These are phyloP conservation scores for Ophiocordyceps unilateralis DNA, from an alignment of 2,329 filamentous ascomycete species.

Conservation along the genomic window DNA sequence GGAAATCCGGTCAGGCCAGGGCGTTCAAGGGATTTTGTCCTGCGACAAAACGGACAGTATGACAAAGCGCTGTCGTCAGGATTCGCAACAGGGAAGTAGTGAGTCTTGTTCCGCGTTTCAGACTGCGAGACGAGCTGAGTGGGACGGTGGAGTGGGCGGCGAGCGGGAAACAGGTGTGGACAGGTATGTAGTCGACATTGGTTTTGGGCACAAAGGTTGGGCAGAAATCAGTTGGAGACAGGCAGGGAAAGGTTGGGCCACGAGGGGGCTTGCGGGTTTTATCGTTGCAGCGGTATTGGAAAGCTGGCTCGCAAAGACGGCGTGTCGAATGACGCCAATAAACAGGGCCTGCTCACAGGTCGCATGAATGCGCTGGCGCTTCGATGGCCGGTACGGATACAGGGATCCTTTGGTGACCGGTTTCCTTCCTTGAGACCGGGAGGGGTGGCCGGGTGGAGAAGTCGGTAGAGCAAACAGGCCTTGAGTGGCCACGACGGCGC, in stretches of 20 bases:
- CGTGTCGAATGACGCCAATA: slow-evolving; percentile 6
- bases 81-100: slow-evolving; percentile 10
- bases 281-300: slow-evolving; percentile 14
- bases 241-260: slow-evolving; percentile 17
- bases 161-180: slow-evolving; percentile 5
- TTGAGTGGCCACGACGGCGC: slow-evolving; percentile 19
- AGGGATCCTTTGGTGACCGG: slow-evolving; percentile 18
- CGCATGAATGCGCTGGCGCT: slow-evolving; percentile 30
- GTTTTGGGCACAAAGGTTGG: slow-evolving; percentile 23
- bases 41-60: slow-evolving; percentile 7
- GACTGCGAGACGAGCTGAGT: slow-evolving; percentile 6
- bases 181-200: slow-evolving; percentile 8
- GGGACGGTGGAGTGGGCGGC: neutral
- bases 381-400: slow-evolving; percentile 12
- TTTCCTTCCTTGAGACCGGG: slow-evolving; percentile 20
- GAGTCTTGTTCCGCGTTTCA: slow-evolving; percentile 6
- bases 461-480: slow-evolving; percentile 18
- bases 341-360: slow-evolving; percentile 25
- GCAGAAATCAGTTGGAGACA: slow-evolving; percentile 15
- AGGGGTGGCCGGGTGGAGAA: slow-evolving; percentile 9
- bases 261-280: slow-evolving; percentile 33
- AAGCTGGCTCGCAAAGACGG: slow-evolving; percentile 7
- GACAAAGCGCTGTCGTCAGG: slow-evolving; percentile 12
- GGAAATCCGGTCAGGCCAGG: slow-evolving; percentile 12
- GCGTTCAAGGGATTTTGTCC: slow-evolving; percentile 6